These are phyloP conservation scores for Arabidopsis thaliana DNA, from an alignment of 345 rosid genomes.

Conservation along the genomic window TAIR10.1 NC_003075.7:15111001-15111500, in stretches of 20 bases:
- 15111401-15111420: constrained; percentile 26
- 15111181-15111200: background rate
- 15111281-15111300: constrained; percentile 21
- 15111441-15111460: constrained; percentile 8
- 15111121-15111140: constrained; percentile 6
- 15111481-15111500: constrained; percentile 1
- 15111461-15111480: constrained; percentile 22
- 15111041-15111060: background rate
- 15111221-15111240: background rate
- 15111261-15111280: constrained; percentile 20
- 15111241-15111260: background rate
- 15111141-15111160: background rate
- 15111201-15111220: constrained; percentile 16
- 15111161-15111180: background rate
- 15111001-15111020: constrained; percentile 36
- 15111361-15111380: constrained; percentile 36
- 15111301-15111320: constrained; percentile 31
- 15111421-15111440: background rate
- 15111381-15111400: constrained; percentile 41
- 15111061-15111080: background rate
- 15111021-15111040: background rate
- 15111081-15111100: constrained; percentile 12
- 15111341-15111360: constrained; percentile 35
- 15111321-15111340: constrained; percentile 27
- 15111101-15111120: constrained; percentile 23